phyloP scores from a whole-genome alignment of 1,284 basidiomycete genomes.

The Cystobasidium sp. region DNA sequence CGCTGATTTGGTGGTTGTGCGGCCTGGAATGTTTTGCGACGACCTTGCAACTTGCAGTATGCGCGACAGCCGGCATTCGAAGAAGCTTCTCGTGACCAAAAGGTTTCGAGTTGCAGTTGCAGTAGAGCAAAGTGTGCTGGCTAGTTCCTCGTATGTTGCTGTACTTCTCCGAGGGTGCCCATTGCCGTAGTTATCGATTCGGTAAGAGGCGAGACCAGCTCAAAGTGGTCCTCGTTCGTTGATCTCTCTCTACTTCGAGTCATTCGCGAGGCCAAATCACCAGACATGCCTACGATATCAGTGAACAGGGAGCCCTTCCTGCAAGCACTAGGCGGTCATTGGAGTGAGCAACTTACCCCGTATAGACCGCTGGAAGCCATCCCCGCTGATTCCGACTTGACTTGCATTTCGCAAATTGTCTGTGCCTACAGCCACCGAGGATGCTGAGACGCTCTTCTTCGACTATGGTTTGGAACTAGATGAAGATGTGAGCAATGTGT shows the following conservation, averaged over 20 bases:
- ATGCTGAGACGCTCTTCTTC: constrained; percentile 95
- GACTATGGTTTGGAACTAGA: constrained; percentile 97
- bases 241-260: background rate
- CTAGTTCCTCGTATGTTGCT: too few species aligned
- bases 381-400: background rate
- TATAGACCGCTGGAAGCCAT: constrained; percentile 5
- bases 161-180: too few species aligned
- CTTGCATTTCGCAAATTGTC: background rate
- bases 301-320: constrained; percentile 96
- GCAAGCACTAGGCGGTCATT: constrained; percentile 69
- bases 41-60: too few species aligned
- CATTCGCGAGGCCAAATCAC: constrained; percentile 11
- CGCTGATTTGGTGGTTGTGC: too few species aligned
- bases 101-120: too few species aligned
- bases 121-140: too few species aligned
- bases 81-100: too few species aligned
- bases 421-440: constrained; percentile 71
- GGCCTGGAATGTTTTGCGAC: too few species aligned
- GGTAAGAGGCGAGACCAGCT: background rate
- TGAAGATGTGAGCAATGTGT: constrained; percentile 74
- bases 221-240: background rate
- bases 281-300: constrained; percentile 84
- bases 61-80: too few species aligned
- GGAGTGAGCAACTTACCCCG: constrained; percentile 62
- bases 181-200: too few species aligned